phyloP scores from a whole-genome alignment of 805 yeast species.

The Yarrowia hollandica region DNA sequence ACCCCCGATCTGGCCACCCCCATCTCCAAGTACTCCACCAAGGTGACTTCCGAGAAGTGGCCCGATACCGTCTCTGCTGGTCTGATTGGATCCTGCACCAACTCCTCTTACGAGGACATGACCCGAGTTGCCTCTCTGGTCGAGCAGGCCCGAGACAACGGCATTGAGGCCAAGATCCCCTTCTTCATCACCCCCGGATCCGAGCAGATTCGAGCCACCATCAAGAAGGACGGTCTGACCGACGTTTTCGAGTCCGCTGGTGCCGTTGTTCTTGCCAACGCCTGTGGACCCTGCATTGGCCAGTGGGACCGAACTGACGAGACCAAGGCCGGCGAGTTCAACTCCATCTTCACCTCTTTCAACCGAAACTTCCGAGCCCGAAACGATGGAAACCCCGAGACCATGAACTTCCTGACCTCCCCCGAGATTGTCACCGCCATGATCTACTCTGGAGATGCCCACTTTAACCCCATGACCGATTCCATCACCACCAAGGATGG shows the following conservation, averaged over 20 bases:
- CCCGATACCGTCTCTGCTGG: constrained; percentile 87
- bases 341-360: constrained; percentile 94
- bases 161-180: constrained; percentile 85
- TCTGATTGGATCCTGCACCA: constrained; percentile 96
- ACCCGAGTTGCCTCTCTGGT: constrained; percentile 91
- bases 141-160: constrained; percentile 80
- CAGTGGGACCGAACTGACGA: constrained; percentile 87
- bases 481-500: constrained; percentile 68
- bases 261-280: constrained; percentile 91
- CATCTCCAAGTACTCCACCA: constrained; percentile 73
- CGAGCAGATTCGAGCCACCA: constrained; percentile 95
- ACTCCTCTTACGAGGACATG: constrained; percentile 98
- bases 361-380: constrained; percentile 97
- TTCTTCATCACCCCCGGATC: constrained; percentile 98
- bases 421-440: constrained; percentile 97
- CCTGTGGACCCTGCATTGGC: constrained; percentile 99
- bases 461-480: constrained; percentile 89
- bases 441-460: constrained; percentile 91
- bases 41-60: constrained; percentile 75
- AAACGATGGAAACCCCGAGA: constrained; percentile 97
- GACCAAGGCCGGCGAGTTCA: constrained; percentile 53
- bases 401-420: constrained; percentile 97
- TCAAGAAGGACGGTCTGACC: constrained; percentile 90
- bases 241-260: constrained; percentile 81
- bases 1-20: constrained; percentile 98